A percentile compares a stretch with the other conserved stretches of the same genome.
Conservation (phyloP, 2,329 filamentous ascomycete species). For the Periglandula ipomoeae region DNA sequence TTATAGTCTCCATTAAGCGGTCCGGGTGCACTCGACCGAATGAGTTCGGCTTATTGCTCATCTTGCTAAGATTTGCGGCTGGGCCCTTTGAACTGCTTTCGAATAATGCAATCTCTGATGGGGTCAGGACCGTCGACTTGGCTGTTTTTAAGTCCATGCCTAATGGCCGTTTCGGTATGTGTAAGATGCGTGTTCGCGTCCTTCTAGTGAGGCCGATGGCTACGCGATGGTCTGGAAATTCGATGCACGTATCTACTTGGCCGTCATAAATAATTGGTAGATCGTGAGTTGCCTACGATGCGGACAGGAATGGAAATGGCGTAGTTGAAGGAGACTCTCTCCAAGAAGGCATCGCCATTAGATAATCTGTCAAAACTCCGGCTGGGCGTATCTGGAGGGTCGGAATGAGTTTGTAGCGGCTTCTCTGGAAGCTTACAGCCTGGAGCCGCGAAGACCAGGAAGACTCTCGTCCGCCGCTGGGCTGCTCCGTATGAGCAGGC, state of each 20-base stretch:
- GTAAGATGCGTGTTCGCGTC: constrained; percentile 37
- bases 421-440: constrained; percentile 45
- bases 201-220: constrained; percentile 28
- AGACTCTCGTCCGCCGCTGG: constrained; percentile 58
- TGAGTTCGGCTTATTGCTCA: constrained; percentile 25
- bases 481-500: constrained; percentile 59
- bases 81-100: neutral
- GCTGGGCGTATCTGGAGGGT: constrained; percentile 29
- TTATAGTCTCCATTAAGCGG: constrained; percentile 52
- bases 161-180: constrained; percentile 51
- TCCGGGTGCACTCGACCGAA: constrained; percentile 46
- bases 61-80: neutral
- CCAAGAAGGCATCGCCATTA: constrained; percentile 51
- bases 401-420: constrained; percentile 54
- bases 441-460: constrained; percentile 63
- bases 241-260: constrained; percentile 51
- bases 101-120: constrained; percentile 12
- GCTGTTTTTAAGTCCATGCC: constrained; percentile 42
- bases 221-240: constrained; percentile 59
- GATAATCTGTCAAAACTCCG: constrained; percentile 46
- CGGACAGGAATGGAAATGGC: constrained; percentile 50
- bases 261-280: constrained; percentile 55
- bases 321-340: constrained; percentile 36
- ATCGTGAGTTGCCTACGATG: constrained; percentile 44
- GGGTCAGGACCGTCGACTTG: constrained; percentile 32